These are phyloP conservation scores for Xylaria sp. DNA, from an alignment of 2,329 filamentous ascomycete genomes.

Conservation along the genomic window DNA sequence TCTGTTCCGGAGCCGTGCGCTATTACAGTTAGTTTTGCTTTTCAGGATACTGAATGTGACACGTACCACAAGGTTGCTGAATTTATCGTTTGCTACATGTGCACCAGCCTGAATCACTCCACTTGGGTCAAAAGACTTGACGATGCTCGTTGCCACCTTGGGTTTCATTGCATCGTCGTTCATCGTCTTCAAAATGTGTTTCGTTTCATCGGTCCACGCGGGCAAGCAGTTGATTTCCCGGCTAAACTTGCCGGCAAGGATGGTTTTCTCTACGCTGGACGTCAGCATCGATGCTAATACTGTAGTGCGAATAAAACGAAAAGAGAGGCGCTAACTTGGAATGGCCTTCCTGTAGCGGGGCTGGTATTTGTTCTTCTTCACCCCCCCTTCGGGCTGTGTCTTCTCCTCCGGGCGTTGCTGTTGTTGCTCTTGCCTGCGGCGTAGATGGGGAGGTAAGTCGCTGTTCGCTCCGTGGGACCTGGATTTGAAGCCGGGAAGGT, in stretches of 20 bases:
- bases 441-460: conserved; percentile 63
- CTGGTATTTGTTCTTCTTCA: conserved; percentile 52
- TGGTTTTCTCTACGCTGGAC: conserved; percentile 70
- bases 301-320: neutral
- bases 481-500: conserved; percentile 76
- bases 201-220: conserved; percentile 72
- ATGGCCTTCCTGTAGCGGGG: conserved; percentile 75
- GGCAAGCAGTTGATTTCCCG: conserved; percentile 80
- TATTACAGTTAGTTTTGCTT: conserved; percentile 23
- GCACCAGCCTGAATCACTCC: conserved; percentile 65
- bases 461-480: conserved; percentile 63
- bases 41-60: neutral
- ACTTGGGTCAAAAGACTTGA: conserved; percentile 51
- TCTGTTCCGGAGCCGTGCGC: conserved; percentile 48
- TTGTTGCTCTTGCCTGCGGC: conserved; percentile 50
- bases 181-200: conserved; percentile 63
- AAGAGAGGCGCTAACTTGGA: conserved; percentile 67
- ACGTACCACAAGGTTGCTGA: conserved; percentile 64
- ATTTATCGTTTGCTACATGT: conserved; percentile 52
- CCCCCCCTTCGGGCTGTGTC: conserved; percentile 52
- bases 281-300: conserved; percentile 17
- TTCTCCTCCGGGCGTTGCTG: conserved; percentile 51
- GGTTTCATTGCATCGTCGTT: conserved; percentile 65
- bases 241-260: conserved; percentile 71
- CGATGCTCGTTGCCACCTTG: conserved; percentile 58